Percentiles rank a stretch among this genome's conserved stretches.
Evolutionary conservation across 163 green algal species (phyloP).

Genomic region (Scenedesmus sp.): DNA sequence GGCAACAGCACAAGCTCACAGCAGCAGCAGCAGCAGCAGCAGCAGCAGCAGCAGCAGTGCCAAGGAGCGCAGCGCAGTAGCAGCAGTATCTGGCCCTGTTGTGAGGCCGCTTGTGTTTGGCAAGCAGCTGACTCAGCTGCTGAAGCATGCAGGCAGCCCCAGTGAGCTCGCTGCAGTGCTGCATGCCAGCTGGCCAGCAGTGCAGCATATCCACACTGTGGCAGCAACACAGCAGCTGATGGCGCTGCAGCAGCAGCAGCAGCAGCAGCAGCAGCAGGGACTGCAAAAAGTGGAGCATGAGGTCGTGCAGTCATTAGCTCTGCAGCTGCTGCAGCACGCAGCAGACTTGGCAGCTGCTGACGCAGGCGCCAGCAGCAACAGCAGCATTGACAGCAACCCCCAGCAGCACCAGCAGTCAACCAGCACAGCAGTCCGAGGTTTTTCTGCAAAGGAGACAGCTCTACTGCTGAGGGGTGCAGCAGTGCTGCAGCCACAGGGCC

Average conservation of each 20-base stretch:
- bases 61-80: not conserved
- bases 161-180: slow-evolving; percentile 22
- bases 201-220: not conserved
- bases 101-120: not conserved
- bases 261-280: slow-evolving; percentile 15
- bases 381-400: not conserved
- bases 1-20: not conserved
- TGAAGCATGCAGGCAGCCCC: not conserved
- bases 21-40: slow-evolving; percentile 38
- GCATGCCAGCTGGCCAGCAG: not conserved
- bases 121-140: slow-evolving; percentile 37
- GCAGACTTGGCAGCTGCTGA: not conserved
- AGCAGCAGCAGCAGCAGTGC: not conserved
- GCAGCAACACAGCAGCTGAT: slow-evolving; percentile 3
- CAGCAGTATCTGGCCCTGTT: not conserved
- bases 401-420: not conserved
- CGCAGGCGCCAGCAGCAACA: not conserved
- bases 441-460: not conserved
- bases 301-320: not conserved
- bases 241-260: not conserved
- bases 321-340: slow-evolving; percentile 29
- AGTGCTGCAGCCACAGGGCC: not conserved
- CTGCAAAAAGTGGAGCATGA: not conserved
- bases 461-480: not conserved
- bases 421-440: not conserved